Conservation (phyloP, 1,284 basidiomycete genomes). For the Irpex sp. region DNA sequence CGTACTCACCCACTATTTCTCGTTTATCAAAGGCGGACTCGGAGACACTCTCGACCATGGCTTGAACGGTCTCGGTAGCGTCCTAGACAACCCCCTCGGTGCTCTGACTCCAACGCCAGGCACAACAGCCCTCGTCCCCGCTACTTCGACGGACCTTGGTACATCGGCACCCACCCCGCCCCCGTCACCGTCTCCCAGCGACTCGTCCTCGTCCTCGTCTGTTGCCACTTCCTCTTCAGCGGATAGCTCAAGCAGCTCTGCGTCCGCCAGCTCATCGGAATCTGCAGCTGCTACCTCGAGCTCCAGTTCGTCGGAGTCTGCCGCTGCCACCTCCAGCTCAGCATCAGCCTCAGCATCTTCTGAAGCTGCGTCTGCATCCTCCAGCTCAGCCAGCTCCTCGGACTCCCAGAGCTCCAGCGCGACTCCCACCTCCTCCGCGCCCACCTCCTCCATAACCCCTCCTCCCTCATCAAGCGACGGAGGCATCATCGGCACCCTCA, state of each 20-base stretch:
- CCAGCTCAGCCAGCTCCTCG: background rate
- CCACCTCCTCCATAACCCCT: background rate
- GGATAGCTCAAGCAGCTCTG: background rate
- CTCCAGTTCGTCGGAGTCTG: background rate
- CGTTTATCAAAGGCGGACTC: background rate
- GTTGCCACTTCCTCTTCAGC: slow-evolving; percentile 15
- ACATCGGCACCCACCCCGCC: background rate
- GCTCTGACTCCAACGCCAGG: background rate
- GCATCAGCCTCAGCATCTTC: too few species aligned
- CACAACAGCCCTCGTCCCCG: slow-evolving; percentile 7
- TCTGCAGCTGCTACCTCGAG: background rate
- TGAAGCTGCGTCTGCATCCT: background rate
- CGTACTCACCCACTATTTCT: background rate
- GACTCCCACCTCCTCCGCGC: background rate
- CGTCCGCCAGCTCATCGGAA: background rate
- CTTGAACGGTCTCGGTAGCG: background rate
- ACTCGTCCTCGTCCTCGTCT: slow-evolving; percentile 12
- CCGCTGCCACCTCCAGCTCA: too few species aligned
- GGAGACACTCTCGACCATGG: background rate
- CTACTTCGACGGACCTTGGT: slow-evolving; percentile 6
- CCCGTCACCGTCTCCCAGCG: background rate
- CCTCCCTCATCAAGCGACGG: slow-evolving; percentile 1
- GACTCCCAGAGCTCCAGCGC: background rate
- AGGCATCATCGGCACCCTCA: background rate
- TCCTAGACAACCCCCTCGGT: background rate